Evolutionary conservation across 768 basidiomycete species (phyloP).

Genomic region (Fibroporia radiculosa): DNA sequence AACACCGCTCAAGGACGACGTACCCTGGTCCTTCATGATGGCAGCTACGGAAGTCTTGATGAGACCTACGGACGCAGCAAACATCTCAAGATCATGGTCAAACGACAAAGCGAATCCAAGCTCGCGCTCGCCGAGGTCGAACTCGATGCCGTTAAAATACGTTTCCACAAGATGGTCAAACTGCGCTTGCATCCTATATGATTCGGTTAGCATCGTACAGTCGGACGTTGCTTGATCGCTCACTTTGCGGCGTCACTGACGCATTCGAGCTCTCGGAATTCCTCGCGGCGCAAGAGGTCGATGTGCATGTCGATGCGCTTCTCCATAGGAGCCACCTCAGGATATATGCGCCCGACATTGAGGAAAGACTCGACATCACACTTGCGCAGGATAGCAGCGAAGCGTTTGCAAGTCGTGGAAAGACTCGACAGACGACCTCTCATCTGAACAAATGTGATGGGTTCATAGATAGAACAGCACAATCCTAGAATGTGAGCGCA

Average conservation of each 20-base stretch:
- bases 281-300: constrained; percentile 74
- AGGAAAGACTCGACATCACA: constrained; percentile 85
- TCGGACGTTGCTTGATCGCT: constrained; percentile 19
- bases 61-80: constrained; percentile 85
- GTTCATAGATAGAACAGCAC: neutral
- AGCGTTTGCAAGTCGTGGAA: constrained; percentile 81
- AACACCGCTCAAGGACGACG: constrained; percentile 7
- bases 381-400: constrained; percentile 72
- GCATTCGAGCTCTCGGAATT: constrained; percentile 92
- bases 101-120: constrained; percentile 74
- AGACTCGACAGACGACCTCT: constrained; percentile 75
- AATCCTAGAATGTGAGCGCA: constrained; percentile 24
- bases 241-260: constrained; percentile 85
- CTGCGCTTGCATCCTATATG: constrained; percentile 75
- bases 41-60: constrained; percentile 79
- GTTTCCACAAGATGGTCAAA: constrained; percentile 89
- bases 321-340: constrained; percentile 84
- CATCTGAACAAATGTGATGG: constrained; percentile 43
- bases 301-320: constrained; percentile 90
- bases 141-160: constrained; percentile 76
- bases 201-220: neutral
- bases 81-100: constrained; percentile 90
- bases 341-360: constrained; percentile 72
- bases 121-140: constrained; percentile 86
- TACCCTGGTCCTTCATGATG: constrained; percentile 73